Evolutionary conservation across 208 protist genomes (phyloP).

Genomic region (Wallacemonas rigidus): DNA sequence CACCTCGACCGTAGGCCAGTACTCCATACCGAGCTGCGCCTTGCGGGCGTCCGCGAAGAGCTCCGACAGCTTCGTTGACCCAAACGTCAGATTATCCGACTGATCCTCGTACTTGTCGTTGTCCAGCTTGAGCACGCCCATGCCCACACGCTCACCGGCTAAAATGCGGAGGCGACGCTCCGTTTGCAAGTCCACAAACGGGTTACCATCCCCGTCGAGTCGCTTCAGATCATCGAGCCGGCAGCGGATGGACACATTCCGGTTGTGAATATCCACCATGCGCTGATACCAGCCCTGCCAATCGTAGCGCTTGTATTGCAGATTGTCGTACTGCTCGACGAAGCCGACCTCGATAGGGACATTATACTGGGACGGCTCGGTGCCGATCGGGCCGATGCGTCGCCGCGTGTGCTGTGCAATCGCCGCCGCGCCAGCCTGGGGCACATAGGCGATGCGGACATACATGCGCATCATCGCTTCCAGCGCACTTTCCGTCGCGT

Average conservation of each 20-base stretch:
- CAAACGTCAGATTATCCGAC: constrained; percentile 82
- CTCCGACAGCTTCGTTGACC: constrained; percentile 72
- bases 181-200: constrained; percentile 84
- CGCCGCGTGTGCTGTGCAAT: constrained; percentile 80
- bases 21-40: constrained; percentile 84
- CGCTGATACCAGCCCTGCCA: constrained; percentile 92
- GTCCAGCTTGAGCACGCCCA: constrained; percentile 88
- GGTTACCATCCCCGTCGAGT: constrained; percentile 67
- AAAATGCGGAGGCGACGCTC: constrained; percentile 86
- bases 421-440: constrained; percentile 71
- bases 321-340: constrained; percentile 89
- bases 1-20: constrained; percentile 89
- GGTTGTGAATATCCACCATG: constrained; percentile 90
- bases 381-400: constrained; percentile 76
- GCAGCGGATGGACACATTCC: constrained; percentile 86
- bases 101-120: constrained; percentile 91
- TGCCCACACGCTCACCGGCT: constrained; percentile 75
- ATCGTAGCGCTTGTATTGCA: constrained; percentile 91
- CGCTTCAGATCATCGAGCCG: constrained; percentile 81
- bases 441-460: constrained; percentile 81
- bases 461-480: constrained; percentile 72
- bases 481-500: constrained; percentile 23
- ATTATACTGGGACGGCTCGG: constrained; percentile 69
- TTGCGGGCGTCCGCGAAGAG: constrained; percentile 89
- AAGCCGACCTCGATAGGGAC: constrained; percentile 79